Evolutionary conservation across 2,329 filamentous ascomycete genomes (phyloP), one percentile per base, ranked within the genome.

Genomic region (Thyridium curvatum): DNA sequence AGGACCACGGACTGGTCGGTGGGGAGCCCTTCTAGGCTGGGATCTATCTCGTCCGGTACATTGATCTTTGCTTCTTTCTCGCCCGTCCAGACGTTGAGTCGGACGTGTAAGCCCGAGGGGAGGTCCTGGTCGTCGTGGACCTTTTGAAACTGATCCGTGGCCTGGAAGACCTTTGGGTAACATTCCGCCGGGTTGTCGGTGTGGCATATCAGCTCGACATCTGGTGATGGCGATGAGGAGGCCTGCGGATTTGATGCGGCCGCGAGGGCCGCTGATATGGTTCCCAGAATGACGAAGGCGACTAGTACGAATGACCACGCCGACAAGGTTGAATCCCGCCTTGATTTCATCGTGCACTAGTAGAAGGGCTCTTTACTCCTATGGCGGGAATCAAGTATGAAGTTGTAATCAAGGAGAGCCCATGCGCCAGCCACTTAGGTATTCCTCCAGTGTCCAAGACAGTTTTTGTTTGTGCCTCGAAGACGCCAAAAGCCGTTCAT

Each of bases 21-120:
- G 1, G 72, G 68, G 3, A 77, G 52, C n/a, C 71, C 72, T 28
- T 70, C 65, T 1, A 76, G 59, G 1, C 61, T 62, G 13, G 67
- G 54, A 36, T 68, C 60, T 14, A 58, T 52, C 46, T 81, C 76
- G 12, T 63, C 63, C 1, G 76, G 76, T 14, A 79, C 66, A 55
- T 84, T 77, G 44, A 84, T 66, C 52, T 82, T 81, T 47, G 81
- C 82, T 54, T 84, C 78, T 47, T 77, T 81, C 47, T 68, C 50
- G 16, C 82, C 81, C 0, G 79, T 80, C 48, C 69, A 68, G 34
- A 86, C 68, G 52, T 86, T 76, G 39, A 86, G 59, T 30, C 80
- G 74, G 37, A 85, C 70, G 53, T 86, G 82, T 4, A 86, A 68
- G 6, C 82, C 82, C 0, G 68, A 60, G 1, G 82, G 81, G 4